Conservation (phyloP, 768 basidiomycete genomes). For the Leccinellum rugosiceps region DNA sequence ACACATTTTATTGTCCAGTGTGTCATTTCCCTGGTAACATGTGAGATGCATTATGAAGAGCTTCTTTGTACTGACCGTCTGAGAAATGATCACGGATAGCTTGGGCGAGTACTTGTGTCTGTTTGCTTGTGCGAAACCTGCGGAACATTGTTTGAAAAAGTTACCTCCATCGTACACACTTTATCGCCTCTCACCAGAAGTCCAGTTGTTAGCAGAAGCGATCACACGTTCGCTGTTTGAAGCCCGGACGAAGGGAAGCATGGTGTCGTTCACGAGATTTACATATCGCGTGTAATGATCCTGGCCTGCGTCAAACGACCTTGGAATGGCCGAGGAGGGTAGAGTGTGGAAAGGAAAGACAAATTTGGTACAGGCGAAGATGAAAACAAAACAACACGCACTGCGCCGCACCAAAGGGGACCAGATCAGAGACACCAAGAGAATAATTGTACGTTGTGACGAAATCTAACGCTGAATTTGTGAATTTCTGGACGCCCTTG, state of each 20-base stretch:
- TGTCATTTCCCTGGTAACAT: conserved; percentile 49
- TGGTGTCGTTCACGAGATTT: conserved; percentile 38
- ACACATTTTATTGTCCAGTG: conserved; percentile 64
- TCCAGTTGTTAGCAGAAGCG: conserved; percentile 66
- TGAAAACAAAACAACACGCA: conserved; percentile 47
- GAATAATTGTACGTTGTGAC: conserved; percentile 52
- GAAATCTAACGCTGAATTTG: conserved; percentile 47
- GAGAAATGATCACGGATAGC: conserved; percentile 52
- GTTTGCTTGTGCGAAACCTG: conserved; percentile 49
- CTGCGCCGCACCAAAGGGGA: conserved; percentile 66
- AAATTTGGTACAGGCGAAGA: conserved; percentile 38
- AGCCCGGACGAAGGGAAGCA: conserved; percentile 51
- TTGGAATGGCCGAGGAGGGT: conserved; percentile 11
- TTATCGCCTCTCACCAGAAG: conserved; percentile 40
- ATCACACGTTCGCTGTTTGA: conserved; percentile 54
- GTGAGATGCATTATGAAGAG: neutral
- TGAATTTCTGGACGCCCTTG: conserved; percentile 40
- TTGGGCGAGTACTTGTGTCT: conserved; percentile 39
- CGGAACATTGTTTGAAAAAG: neutral
- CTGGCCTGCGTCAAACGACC: conserved; percentile 49
- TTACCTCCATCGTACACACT: neutral
- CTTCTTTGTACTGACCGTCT: conserved; percentile 39
- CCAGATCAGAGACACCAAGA: conserved; percentile 54
- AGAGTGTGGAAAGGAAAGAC: neutral
- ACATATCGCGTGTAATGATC: conserved; percentile 52